phyloP scores from a whole-genome alignment of 176 grass and related monocot species.

The Aegilops sharonensis region DNA sequence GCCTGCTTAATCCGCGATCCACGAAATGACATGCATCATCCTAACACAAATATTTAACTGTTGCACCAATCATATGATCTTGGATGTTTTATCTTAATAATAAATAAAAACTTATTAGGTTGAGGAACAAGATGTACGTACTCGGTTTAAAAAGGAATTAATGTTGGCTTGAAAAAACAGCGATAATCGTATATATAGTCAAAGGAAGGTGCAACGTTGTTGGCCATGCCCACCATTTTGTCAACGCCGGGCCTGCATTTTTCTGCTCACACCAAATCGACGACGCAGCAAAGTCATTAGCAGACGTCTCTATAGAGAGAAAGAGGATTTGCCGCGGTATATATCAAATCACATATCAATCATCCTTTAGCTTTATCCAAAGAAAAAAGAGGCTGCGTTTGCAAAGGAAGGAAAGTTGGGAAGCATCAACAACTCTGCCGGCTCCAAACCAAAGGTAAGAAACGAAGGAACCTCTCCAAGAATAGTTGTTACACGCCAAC shows the following conservation, averaged over 20 bases:
- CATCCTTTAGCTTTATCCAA: constrained; percentile 15
- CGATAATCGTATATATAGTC: constrained; percentile 15
- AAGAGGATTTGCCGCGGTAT: background rate
- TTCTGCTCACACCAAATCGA: background rate
- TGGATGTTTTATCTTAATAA: background rate
- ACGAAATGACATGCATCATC: background rate
- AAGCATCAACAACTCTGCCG: constrained; percentile 26
- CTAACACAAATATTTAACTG: background rate
- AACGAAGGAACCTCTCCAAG: constrained; percentile 13
- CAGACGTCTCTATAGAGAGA: background rate
- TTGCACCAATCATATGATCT: background rate
- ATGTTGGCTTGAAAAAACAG: constrained; percentile 28
- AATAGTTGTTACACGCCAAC: constrained; percentile 17
- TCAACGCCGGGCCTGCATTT: constrained; percentile 22
- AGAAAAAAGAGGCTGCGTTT: background rate
- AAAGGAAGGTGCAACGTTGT: background rate
- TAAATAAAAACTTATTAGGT: background rate
- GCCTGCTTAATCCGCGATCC: background rate
- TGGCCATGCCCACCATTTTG: background rate
- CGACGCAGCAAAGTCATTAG: background rate
- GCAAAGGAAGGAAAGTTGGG: background rate
- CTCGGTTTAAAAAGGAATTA: background rate
- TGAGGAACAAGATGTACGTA: background rate
- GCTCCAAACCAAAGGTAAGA: background rate
- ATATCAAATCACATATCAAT: background rate